A percentile compares a stretch with the other conserved stretches of the same genome.
Conservation (phyloP, 306 rosid genomes). For the Biancaea sappan region DNA sequence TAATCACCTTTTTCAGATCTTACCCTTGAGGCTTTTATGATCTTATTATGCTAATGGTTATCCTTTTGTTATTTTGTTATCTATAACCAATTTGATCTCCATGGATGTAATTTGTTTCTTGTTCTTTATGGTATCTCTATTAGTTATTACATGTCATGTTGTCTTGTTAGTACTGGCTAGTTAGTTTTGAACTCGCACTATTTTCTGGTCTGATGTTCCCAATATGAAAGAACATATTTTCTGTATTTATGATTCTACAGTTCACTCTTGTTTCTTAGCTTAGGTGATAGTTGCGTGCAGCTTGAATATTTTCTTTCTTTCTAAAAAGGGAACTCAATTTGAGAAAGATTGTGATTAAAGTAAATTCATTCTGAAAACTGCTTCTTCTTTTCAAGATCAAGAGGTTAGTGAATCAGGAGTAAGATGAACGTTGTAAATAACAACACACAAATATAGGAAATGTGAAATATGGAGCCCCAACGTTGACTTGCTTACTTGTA, state of each 20-base stretch:
- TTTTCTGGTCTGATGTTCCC: constrained; percentile 8
- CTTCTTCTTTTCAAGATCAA: neutral
- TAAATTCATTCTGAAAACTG: neutral
- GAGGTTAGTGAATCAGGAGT: neutral
- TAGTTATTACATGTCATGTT: neutral
- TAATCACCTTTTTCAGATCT: constrained; percentile 34
- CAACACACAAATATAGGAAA: neutral
- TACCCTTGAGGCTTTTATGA: constrained; percentile 4
- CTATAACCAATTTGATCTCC: constrained; percentile 21
- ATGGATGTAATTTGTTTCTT: neutral
- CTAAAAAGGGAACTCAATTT: neutral
- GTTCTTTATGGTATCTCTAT: constrained; percentile 22
- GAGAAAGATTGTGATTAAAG: neutral
- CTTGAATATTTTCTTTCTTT: constrained; percentile 26
- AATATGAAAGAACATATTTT: neutral
- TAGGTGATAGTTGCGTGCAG: neutral
- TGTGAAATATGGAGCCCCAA: neutral
- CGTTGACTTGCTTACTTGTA: neutral
- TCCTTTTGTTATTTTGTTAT: neutral
- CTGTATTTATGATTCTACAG: neutral
- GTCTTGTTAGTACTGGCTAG: neutral
- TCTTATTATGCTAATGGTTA: neutral
- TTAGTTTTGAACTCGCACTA: neutral
- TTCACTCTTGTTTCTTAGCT: constrained; percentile 20
- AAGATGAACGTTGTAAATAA: neutral